These are phyloP conservation scores for Exserohilum turcica DNA, from an alignment of 2,329 filamentous ascomycete species.

Conservation along the genomic window DNA sequence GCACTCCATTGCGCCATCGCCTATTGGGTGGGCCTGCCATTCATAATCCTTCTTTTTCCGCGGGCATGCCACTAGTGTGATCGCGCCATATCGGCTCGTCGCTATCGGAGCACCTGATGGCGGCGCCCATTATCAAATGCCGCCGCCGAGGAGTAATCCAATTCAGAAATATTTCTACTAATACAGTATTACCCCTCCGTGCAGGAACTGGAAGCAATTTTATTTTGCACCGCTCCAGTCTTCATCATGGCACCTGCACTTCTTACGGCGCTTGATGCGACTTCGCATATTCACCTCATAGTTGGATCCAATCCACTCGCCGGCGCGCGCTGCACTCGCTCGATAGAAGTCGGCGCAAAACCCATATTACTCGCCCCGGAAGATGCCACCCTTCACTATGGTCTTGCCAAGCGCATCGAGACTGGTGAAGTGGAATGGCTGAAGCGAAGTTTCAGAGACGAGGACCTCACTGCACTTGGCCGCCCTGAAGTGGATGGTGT, in stretches of 20 bases:
- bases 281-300: constrained; percentile 77
- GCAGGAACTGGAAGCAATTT: not conserved
- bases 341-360: constrained; percentile 78
- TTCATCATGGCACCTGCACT: constrained; percentile 59
- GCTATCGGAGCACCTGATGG: constrained; percentile 42
- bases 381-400: constrained; percentile 64
- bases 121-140: constrained; percentile 20
- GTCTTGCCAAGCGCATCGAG: constrained; percentile 67
- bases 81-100: constrained; percentile 35
- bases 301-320: constrained; percentile 86
- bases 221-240: not conserved
- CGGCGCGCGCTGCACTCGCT: constrained; percentile 79
- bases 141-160: constrained; percentile 18
- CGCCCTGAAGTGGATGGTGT: constrained; percentile 75
- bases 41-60: constrained; percentile 23
- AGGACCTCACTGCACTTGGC: constrained; percentile 76
- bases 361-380: constrained; percentile 79
- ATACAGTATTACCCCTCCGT: constrained; percentile 11
- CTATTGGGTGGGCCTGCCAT: constrained; percentile 14
- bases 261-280: constrained; percentile 73
- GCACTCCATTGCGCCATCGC: constrained; percentile 14
- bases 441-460: constrained; percentile 68
- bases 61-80: constrained; percentile 23
- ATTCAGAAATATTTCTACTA: constrained; percentile 13
- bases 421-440: constrained; percentile 70